Percentiles rank a stretch among this genome's conserved stretches.
These are phyloP conservation scores for Linnemannia zychae DNA, from an alignment of 192 early-diverging fungal species.

Conservation along the genomic window DNA sequence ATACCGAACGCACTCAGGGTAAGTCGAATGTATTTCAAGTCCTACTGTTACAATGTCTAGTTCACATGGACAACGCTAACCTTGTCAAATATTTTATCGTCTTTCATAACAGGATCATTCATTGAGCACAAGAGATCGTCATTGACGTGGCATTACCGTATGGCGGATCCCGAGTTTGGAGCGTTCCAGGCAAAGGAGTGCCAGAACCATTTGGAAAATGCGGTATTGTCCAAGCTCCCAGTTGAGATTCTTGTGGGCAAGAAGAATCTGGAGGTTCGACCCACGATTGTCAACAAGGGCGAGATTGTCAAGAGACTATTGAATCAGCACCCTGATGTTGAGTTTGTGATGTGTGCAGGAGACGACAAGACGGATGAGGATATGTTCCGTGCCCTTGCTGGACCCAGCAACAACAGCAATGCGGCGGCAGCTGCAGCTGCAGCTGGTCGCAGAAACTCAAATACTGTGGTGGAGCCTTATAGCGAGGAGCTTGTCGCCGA, in stretches of 20 bases:
- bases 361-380: conserved; percentile 99
- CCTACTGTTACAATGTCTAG: too few relatives aligned
- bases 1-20: conserved; percentile 93
- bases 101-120: conserved; percentile 67
- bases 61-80: too few relatives aligned
- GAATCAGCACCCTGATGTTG: conserved; percentile 71
- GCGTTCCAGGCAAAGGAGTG: conserved; percentile 98
- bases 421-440: neutral
- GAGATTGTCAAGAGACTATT: conserved; percentile 95
- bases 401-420: conserved; percentile 29
- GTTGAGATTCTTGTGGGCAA: conserved; percentile 96
- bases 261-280: conserved; percentile 96
- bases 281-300: conserved; percentile 94
- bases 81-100: too few relatives aligned
- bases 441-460: neutral
- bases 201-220: conserved; percentile 93
- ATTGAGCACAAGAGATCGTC: conserved; percentile 94
- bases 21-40: too few relatives aligned
- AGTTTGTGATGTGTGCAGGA: conserved; percentile 95
- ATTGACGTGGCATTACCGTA: conserved; percentile 97
- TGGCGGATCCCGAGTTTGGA: conserved; percentile 95
- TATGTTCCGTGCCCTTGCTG: conserved; percentile 87
- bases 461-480: conserved; percentile 24
- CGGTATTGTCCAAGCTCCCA: conserved; percentile 93
- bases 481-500: conserved; percentile 34